phyloP scores from a whole-genome alignment of 352 stramenopile genomes.

The Phytophthora foliorum region DNA sequence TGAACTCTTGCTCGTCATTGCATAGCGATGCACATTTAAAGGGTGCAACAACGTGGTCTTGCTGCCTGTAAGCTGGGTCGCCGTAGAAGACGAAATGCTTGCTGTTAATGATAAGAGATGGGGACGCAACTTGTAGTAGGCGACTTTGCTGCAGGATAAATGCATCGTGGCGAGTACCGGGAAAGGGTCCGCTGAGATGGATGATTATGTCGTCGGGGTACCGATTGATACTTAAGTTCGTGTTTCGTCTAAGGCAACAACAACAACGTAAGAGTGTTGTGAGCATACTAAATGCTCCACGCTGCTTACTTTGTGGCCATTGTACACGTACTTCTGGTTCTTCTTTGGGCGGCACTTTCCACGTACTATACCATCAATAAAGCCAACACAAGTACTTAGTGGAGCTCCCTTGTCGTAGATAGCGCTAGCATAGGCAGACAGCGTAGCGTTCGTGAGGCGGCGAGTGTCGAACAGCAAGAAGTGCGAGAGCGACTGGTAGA shows the following conservation, averaged over 20 bases:
- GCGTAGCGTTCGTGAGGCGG: not conserved
- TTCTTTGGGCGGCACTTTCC: conserved; percentile 10
- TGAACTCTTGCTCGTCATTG: conserved; percentile 14
- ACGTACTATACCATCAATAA: conserved; percentile 14
- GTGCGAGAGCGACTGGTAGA: conserved; percentile 1
- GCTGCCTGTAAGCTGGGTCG: conserved; percentile 8
- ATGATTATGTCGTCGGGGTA: conserved; percentile 14
- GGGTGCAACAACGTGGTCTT: conserved; percentile 13
- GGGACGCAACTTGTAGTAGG: not conserved
- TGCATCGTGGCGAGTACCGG: conserved; percentile 9
- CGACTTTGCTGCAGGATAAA: conserved; percentile 18
- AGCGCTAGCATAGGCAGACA: not conserved
- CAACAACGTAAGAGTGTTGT: no score
- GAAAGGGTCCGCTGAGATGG: conserved; percentile 13
- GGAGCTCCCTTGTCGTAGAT: not conserved
- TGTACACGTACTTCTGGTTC: conserved; percentile 21
- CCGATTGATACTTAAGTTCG: conserved; percentile 11
- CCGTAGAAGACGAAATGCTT: conserved; percentile 14
- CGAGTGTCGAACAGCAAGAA: not conserved
- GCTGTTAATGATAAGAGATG: not conserved
- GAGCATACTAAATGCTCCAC: not conserved
- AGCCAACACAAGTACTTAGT: conserved; percentile 7
- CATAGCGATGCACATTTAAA: conserved; percentile 7
- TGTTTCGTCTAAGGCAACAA: not conserved
- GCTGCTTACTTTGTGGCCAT: conserved; percentile 15